A percentile compares a stretch with the other conserved stretches of the same genome.
These are phyloP conservation scores for Trichoderma arundinaceum DNA, from an alignment of 2,329 filamentous ascomycete genomes.

Conservation along the genomic window DNA sequence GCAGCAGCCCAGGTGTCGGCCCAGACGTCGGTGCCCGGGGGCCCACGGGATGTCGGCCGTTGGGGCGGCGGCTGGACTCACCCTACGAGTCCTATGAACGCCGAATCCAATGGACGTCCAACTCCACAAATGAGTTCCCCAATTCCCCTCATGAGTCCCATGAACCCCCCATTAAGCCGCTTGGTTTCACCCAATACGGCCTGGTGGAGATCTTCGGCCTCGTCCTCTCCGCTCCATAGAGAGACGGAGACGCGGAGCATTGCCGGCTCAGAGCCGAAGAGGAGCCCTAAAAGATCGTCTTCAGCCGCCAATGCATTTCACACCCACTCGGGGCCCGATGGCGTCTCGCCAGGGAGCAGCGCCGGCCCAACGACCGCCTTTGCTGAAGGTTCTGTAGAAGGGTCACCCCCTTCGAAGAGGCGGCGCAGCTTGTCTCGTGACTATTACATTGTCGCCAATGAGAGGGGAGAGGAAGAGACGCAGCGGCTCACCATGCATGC, in stretches of 20 bases:
- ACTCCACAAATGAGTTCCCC: too few species aligned
- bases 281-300: conserved; percentile 4
- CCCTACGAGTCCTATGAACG: too few species aligned
- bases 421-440: not conserved
- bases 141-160: too few species aligned
- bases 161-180: too few species aligned
- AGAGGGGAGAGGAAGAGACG: conserved; percentile 52
- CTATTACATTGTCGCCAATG: conserved; percentile 21
- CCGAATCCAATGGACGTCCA: too few species aligned
- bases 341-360: conserved; percentile 61
- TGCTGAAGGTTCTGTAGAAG: conserved; percentile 42
- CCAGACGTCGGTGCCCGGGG: too few species aligned
- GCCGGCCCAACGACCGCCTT: conserved; percentile 61
- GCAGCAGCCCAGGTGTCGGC: too few species aligned
- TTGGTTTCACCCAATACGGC: too few species aligned
- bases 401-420: conserved; percentile 33
- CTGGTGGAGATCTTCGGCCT: too few species aligned
- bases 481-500: conserved; percentile 65
- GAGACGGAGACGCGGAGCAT: not conserved
- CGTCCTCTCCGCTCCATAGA: not conserved
- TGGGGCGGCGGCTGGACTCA: too few species aligned
- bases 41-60: too few species aligned
- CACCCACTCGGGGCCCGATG: conserved; percentile 64
- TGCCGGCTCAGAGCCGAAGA: not conserved
- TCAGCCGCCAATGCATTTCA: conserved; percentile 58